Conservation (phyloP, 768 basidiomycete genomes). For the Phlegmacium glaucopus region DNA sequence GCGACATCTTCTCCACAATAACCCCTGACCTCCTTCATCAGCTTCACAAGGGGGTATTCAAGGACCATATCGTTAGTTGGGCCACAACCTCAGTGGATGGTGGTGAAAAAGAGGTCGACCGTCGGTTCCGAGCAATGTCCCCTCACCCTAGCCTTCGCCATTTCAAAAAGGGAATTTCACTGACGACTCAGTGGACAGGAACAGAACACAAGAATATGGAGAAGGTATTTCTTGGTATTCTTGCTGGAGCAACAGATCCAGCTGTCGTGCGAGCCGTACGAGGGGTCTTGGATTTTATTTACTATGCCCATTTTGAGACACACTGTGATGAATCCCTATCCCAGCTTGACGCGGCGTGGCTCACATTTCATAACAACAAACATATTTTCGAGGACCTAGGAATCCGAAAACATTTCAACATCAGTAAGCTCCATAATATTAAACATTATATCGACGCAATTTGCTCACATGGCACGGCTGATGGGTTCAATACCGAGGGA, state of each 20-base stretch:
- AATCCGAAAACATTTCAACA: conserved; percentile 31
- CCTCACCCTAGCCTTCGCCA: conserved; percentile 24
- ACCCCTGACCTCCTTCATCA: conserved; percentile 48
- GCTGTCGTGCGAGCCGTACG: conserved; percentile 18
- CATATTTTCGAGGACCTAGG: conserved; percentile 23
- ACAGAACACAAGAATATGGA: conserved; percentile 38
- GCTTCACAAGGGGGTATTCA: conserved; percentile 46
- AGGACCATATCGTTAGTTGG: conserved; percentile 40
- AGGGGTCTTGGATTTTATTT: conserved; percentile 35
- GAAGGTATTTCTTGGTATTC: conserved; percentile 27
- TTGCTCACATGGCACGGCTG: conserved; percentile 20
- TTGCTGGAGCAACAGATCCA: conserved; percentile 21
- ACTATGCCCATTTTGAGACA: conserved; percentile 25
- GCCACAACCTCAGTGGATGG: conserved; percentile 12
- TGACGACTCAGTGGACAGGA: conserved; percentile 40
- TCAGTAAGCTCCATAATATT: conserved; percentile 35
- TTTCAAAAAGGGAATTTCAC: conserved; percentile 41
- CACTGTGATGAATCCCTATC: conserved; percentile 25
- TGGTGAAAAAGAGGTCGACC: conserved; percentile 4
- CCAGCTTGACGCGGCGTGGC: conserved; percentile 17
- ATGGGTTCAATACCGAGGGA: conserved; percentile 33
- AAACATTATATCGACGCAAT: conserved; percentile 30
- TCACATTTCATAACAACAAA: conserved; percentile 29
- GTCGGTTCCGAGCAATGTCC: conserved; percentile 8
- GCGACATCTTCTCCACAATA: conserved; percentile 36